Evolutionary conservation across 495 filamentous ascomycete genomes (phyloP).

Genomic region (Hypoxylon intermedium): DNA sequence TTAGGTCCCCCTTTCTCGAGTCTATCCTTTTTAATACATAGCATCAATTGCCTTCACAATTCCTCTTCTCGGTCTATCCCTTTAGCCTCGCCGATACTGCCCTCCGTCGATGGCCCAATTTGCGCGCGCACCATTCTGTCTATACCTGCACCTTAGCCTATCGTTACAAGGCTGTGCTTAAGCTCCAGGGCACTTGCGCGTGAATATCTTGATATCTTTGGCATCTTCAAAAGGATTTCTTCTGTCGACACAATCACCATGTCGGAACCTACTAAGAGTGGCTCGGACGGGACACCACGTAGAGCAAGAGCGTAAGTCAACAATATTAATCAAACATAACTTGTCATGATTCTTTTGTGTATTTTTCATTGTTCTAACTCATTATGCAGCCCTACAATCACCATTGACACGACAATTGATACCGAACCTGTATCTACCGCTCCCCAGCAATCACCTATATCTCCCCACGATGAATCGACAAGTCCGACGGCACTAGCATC

Average conservation of each 20-base stretch:
- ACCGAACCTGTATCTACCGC: slow-evolving; percentile 43
- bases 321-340: neutral
- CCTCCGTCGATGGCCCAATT: slow-evolving; percentile 26
- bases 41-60: slow-evolving; percentile 15
- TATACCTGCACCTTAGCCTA: slow-evolving; percentile 12
- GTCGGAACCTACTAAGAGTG: slow-evolving; percentile 25
- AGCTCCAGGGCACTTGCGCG: slow-evolving; percentile 1
- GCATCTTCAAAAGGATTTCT: slow-evolving; percentile 4
- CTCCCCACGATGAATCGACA: slow-evolving; percentile 53
- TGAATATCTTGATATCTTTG: slow-evolving; percentile 4
- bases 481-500: slow-evolving; percentile 54
- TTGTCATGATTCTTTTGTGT: neutral
- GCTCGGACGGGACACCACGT: slow-evolving; percentile 27
- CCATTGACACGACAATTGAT: slow-evolving; percentile 47
- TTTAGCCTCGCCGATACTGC: slow-evolving; percentile 16
- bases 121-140: slow-evolving; percentile 15
- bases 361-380: slow-evolving; percentile 16
- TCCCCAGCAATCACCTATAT: slow-evolving; percentile 52
- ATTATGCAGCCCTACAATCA: slow-evolving; percentile 46
- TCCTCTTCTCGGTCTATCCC: neutral
- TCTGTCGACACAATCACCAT: slow-evolving; percentile 8
- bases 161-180: slow-evolving; percentile 17
- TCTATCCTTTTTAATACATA: slow-evolving; percentile 5
- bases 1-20: neutral
- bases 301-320: slow-evolving; percentile 38